Conservation (phyloP, 768 basidiomycete genomes). For the Amyloporia xantha region DNA sequence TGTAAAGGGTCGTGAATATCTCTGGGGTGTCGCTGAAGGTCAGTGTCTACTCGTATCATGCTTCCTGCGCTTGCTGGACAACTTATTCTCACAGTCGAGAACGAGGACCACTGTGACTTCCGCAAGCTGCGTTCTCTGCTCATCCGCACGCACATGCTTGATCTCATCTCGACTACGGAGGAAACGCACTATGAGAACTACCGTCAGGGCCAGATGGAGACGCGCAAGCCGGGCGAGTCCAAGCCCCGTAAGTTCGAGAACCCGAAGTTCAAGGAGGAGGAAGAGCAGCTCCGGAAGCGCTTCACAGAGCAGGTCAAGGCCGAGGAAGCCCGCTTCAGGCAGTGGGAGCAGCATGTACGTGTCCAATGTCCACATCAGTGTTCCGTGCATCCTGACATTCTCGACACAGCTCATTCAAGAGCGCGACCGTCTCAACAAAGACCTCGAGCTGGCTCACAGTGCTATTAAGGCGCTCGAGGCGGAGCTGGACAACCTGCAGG, state of each 20-base stretch:
- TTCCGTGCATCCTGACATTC: constrained; percentile 11
- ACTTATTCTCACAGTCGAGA: constrained; percentile 63
- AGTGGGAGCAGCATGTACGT: constrained; percentile 97
- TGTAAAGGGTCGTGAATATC: constrained; percentile 97
- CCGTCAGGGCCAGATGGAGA: constrained; percentile 98
- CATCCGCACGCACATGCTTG: constrained; percentile 97
- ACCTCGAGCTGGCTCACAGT: constrained; percentile 88
- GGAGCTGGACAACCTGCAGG: constrained; percentile 85
- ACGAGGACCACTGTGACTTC: constrained; percentile 99
- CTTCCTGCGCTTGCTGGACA: no score
- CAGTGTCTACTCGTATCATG: constrained; percentile 17
- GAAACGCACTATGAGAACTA: constrained; percentile 98
- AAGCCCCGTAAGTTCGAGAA: constrained; percentile 99
- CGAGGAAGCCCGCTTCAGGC: constrained; percentile 95
- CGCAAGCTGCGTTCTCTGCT: constrained; percentile 92
- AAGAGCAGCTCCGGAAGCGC: constrained; percentile 91
- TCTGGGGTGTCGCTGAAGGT: constrained; percentile 99
- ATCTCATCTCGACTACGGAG: constrained; percentile 93
- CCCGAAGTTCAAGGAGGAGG: constrained; percentile 99
- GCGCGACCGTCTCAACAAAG: constrained; percentile 98
- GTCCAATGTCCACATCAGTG: constrained; percentile 1
- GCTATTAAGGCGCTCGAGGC: constrained; percentile 88
- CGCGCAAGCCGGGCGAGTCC: constrained; percentile 96
- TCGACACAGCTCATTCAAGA: constrained; percentile 87
- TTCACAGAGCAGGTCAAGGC: constrained; percentile 99